Percentiles rank a stretch among this genome's conserved stretches.
Conservation (phyloP, 78 protist genomes). For the Dictyostelium firmibasis region DNA sequence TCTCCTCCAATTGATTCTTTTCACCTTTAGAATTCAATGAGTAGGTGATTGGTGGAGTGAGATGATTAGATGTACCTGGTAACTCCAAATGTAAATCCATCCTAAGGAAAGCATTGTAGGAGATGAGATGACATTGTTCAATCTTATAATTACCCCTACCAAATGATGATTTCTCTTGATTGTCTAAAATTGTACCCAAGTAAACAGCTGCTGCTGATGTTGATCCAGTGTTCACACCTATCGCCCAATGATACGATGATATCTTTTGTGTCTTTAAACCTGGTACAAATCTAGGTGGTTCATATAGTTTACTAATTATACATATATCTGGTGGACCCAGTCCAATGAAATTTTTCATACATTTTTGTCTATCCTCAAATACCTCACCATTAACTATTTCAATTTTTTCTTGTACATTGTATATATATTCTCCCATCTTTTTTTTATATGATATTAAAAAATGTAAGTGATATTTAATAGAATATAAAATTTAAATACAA, state of each 20-base stretch:
- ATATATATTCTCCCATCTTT: slow-evolving; percentile 59
- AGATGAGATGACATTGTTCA: slow-evolving; percentile 35
- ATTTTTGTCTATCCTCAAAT: slow-evolving; percentile 25
- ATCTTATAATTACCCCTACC: slow-evolving; percentile 52
- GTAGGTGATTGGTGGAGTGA: slow-evolving; percentile 18
- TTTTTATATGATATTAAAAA: not conserved
- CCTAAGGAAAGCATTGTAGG: slow-evolving; percentile 36
- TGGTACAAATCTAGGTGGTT: slow-evolving; percentile 76
- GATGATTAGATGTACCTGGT: slow-evolving; percentile 3
- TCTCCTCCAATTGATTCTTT: slow-evolving; percentile 38
- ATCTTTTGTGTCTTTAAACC: slow-evolving; percentile 41
- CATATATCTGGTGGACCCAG: slow-evolving; percentile 71
- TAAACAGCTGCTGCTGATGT: slow-evolving; percentile 59
- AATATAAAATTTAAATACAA: no score
- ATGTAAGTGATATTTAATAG: no score
- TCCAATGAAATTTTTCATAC: slow-evolving; percentile 28
- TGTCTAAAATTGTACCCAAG: slow-evolving; percentile 26
- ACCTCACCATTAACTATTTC: slow-evolving; percentile 25
- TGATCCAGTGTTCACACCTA: slow-evolving; percentile 34
- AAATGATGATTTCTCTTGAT: slow-evolving; percentile 71
- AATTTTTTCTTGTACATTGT: slow-evolving; percentile 65
- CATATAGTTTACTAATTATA: slow-evolving; percentile 48
- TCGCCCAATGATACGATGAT: slow-evolving; percentile 50
- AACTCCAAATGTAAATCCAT: slow-evolving; percentile 70
- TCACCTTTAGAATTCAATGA: slow-evolving; percentile 28